These are phyloP conservation scores for Arthroderma sp. DNA, from an alignment of 2,329 filamentous ascomycete species.

Conservation along the genomic window DNA sequence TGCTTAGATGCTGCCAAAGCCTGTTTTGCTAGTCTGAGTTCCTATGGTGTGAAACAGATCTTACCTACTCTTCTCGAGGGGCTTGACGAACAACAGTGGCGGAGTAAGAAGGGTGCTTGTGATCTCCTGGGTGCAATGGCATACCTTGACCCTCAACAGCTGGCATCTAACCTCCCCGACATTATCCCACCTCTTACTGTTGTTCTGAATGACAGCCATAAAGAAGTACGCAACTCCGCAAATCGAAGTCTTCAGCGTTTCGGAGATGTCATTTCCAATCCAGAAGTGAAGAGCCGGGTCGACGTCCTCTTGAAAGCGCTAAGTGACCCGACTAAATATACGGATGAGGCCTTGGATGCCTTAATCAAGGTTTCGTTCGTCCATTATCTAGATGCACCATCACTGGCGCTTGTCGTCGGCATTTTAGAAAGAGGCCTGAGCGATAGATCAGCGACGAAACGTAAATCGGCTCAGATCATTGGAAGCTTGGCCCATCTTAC, in stretches of 20 bases:
- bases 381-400: conserved; percentile 95
- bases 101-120: conserved; percentile 95
- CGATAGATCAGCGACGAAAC: conserved; percentile 86
- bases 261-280: conserved; percentile 95
- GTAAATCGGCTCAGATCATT: conserved; percentile 94
- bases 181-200: conserved; percentile 93
- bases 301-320: conserved; percentile 87
- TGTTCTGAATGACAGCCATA: conserved; percentile 94
- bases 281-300: conserved; percentile 87
- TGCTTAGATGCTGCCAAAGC: conserved; percentile 88
- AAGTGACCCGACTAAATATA: conserved; percentile 94
- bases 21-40: conserved; percentile 85
- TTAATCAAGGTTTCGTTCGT: conserved; percentile 98
- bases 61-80: conserved; percentile 83
- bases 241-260: conserved; percentile 96
- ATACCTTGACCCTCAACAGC: conserved; percentile 88
- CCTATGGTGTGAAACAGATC: conserved; percentile 89
- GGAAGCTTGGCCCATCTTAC: conserved; percentile 94
- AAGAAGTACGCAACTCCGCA: conserved; percentile 81
- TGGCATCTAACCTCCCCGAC: conserved; percentile 80
- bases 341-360: conserved; percentile 81
- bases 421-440: conserved; percentile 86
- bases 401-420: conserved; percentile 82
- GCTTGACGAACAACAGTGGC: conserved; percentile 90
- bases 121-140: conserved; percentile 97